These are phyloP conservation scores for Plasmodium coatneyi DNA, from an alignment of 169 alveolate genomes.

Conservation along the genomic window DNA sequence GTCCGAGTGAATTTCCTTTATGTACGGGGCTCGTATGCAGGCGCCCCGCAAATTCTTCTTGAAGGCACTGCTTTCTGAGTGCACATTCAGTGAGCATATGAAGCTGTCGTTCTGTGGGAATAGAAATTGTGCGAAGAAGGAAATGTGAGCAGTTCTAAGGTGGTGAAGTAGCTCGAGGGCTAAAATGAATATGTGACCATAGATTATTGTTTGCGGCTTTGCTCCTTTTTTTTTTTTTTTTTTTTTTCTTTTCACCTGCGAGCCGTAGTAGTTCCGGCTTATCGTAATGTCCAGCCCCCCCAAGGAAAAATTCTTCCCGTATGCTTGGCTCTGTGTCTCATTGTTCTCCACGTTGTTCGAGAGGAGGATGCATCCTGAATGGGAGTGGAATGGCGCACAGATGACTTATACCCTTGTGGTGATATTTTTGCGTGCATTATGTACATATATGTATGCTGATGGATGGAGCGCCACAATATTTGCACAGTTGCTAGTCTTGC, in stretches of 20 bases:
- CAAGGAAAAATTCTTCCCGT: conserved; percentile 39
- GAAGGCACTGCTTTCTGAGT: conserved; percentile 21
- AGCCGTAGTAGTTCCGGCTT: conserved; percentile 50
- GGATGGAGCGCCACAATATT: neutral
- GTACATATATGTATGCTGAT: neutral
- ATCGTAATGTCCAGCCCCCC: conserved; percentile 58
- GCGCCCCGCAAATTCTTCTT: conserved; percentile 36
- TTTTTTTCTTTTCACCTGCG: conserved; percentile 30
- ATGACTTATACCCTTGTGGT: neutral
- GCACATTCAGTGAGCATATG: conserved; percentile 47
- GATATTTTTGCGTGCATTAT: neutral
- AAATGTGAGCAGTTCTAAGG: neutral
- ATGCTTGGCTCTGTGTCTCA: neutral
- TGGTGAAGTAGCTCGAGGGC: neutral
- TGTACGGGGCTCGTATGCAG: conserved; percentile 71
- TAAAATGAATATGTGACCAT: neutral
- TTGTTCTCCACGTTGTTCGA: conserved; percentile 50
- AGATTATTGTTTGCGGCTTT: neutral
- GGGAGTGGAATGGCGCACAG: neutral
- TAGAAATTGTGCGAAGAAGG: neutral
- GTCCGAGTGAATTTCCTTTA: conserved; percentile 32
- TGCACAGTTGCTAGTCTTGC: neutral
- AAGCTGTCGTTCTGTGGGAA: conserved; percentile 61
- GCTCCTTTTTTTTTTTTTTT: neutral
- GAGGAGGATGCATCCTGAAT: conserved; percentile 52